Conservation (phyloP, 257 asterid species). For the Lycium ferocissimum region DNA sequence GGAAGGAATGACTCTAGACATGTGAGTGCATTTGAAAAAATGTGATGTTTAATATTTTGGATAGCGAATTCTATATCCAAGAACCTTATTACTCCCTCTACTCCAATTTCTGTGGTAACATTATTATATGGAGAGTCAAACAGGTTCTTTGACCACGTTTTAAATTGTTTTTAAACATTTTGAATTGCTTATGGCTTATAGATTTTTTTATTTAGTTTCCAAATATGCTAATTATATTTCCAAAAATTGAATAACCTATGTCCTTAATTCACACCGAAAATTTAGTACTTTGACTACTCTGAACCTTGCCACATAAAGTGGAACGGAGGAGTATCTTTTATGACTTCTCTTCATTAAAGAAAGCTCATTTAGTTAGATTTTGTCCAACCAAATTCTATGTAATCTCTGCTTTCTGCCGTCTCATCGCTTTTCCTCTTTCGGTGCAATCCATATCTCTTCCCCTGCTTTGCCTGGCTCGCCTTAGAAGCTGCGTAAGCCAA, state of each 20-base stretch:
- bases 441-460: not conserved
- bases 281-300: not conserved
- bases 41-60: not conserved
- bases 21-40: conserved; percentile 48
- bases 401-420: not conserved
- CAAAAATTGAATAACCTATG: not conserved
- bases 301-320: not conserved
- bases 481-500: conserved; percentile 5
- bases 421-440: not conserved
- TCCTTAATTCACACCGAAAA: not conserved
- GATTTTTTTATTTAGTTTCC: not conserved
- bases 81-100: not conserved
- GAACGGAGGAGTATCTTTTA: conserved; percentile 6
- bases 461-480: not conserved
- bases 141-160: no score
- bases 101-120: no score
- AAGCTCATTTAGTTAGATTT: not conserved
- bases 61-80: not conserved
- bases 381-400: not conserved
- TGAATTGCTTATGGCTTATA: not conserved
- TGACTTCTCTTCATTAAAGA: not conserved
- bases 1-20: conserved; percentile 95
- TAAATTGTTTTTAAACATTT: not conserved
- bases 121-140: no score
- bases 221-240: not conserved